Percentiles rank a stretch among this genome's conserved stretches.
Conservation (phyloP, 2,329 filamentous ascomycete species). For the Apiospora marii region DNA sequence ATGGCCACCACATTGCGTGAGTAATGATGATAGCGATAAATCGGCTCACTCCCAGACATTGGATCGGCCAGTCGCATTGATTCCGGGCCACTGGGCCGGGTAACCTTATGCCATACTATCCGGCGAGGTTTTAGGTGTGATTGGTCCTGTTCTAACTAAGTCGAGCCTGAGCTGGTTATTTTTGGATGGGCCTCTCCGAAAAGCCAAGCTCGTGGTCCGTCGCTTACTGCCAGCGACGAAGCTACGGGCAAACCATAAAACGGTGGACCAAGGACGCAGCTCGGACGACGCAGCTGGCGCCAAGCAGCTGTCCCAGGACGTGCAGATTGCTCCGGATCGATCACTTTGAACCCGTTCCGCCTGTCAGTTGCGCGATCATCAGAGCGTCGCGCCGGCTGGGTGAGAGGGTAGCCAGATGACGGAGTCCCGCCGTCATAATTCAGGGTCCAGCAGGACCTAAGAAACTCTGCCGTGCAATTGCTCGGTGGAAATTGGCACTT, state of each 20-base stretch:
- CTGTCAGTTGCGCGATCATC: constrained; percentile 1
- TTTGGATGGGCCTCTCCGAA: neutral
- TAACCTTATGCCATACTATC: neutral
- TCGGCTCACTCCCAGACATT: neutral
- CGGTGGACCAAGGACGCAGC: neutral
- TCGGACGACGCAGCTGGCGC: neutral
- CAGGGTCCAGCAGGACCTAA: neutral
- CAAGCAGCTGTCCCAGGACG: neutral
- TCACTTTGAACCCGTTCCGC: neutral
- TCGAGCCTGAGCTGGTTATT: neutral
- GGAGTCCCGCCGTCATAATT: neutral
- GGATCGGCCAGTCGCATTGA: constrained; percentile 6
- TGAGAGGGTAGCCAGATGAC: neutral
- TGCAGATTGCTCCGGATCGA: constrained; percentile 1
- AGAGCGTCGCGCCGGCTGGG: neutral
- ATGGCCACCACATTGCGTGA: neutral
- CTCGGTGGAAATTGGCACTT: neutral
- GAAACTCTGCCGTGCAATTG: neutral
- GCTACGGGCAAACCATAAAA: neutral
- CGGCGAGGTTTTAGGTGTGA: neutral
- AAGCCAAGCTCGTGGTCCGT: neutral
- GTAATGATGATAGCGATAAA: neutral
- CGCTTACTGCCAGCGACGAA: neutral
- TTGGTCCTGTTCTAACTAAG: neutral
- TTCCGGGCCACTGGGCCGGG: neutral